Evolutionary conservation across 768 basidiomycete species (phyloP).

Genomic region (Scleroderma citrinum): DNA sequence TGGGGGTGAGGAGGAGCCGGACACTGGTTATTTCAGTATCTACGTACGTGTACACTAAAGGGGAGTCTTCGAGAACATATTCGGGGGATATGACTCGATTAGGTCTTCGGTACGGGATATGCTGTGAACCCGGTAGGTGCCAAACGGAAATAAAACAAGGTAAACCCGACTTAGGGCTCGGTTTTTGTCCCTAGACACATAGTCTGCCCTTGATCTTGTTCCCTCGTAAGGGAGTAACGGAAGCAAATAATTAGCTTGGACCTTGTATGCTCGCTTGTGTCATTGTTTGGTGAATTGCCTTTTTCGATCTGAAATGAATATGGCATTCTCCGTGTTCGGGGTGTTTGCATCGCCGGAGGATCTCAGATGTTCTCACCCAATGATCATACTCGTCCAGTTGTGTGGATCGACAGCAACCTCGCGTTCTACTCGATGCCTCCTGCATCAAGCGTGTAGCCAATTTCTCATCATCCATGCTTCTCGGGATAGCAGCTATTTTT

Average conservation of each 20-base stretch:
- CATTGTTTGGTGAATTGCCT: neutral
- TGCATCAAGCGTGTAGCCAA: neutral
- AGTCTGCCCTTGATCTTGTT: neutral
- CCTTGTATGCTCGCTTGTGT: neutral
- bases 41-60: neutral
- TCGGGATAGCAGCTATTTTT: neutral
- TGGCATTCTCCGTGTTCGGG: conserved; percentile 27
- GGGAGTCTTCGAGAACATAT: neutral
- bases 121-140: neutral
- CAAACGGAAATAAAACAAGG: neutral
- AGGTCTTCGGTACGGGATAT: neutral
- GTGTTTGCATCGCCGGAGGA: conserved; percentile 28
- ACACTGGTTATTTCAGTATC: neutral
- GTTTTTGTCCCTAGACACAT: neutral
- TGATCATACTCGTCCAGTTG: neutral
- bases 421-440: neutral
- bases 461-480: neutral
- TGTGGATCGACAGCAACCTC: neutral
- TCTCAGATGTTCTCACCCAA: conserved; percentile 20
- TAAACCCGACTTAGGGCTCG: neutral
- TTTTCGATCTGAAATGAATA: conserved; percentile 10
- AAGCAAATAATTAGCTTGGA: no score
- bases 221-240: no score
- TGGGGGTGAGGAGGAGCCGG: neutral
- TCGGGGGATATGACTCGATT: neutral